Base-by-base conservation (phyloP, 2,329 filamentous ascomycete genomes). In the Trichoderma harzianum region DNA sequence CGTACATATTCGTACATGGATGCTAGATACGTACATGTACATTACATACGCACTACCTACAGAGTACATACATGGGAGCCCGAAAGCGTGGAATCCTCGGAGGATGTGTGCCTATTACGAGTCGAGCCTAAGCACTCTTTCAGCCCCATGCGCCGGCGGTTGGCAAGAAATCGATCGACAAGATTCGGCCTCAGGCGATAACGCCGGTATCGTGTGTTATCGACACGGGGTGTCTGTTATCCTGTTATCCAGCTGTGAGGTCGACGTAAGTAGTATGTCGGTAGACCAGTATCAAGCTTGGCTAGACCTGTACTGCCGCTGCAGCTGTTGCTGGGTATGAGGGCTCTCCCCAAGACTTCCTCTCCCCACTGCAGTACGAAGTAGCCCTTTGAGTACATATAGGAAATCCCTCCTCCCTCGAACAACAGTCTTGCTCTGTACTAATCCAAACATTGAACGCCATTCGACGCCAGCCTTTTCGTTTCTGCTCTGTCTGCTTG, bases 381-480 rank as follows among this genome's bases (percentile, higher is more conserved):
- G 72, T 55, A 69, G 74, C 74, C 74, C 70, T 72, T 72, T 72
- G 73, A 78, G 74, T 79, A 78, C 69, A 51, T 71, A 72, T 78
- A 79, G 73, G 32, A 75, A 75, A 72, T 71, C 72, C 75, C 66
- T 76, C 76, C 77, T 79, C 77, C 32, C 57, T 51, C 70, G 58
- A 72, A 72, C 73, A 72, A 71, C 72, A 74, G 72, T 73, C 70
- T 76, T 71, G 72, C 68, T 72, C 70, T 4, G 32, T 34, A n/a
- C 39, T 43, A 43, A 71, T 65, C 71, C 30, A 58, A 66, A 70
- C 71, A 53, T 72, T 71, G 21, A 61, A 70, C 62, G 39, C 58
- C 67, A 39, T 72, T 72, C 36, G 51, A 62, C 61, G 58, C 58
- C 57, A 36, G 36, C 30, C 30, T 26, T 62, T 36, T 39, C 32